Percentiles rank a stretch among this genome's conserved stretches.
Evolutionary conservation across 192 early-diverging fungal genomes (phyloP).

Genomic region (Pecoramyces ruminantium): DNA sequence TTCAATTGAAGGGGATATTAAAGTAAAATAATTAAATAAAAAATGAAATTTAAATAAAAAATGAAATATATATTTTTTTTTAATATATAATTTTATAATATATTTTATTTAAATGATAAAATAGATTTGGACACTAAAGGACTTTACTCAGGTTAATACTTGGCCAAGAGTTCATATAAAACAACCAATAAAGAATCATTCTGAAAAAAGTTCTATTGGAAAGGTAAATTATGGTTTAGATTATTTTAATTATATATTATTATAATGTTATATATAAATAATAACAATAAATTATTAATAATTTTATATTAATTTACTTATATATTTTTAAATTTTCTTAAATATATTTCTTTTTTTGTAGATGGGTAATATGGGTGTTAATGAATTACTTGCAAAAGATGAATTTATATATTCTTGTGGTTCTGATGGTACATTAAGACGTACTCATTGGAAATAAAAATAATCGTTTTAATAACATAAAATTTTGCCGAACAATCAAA

Average conservation of each 20-base stretch:
- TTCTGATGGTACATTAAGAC: not conserved
- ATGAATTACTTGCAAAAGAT: not conserved
- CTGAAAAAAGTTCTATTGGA: not conserved
- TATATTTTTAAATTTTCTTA: no score
- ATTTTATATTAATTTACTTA: no score
- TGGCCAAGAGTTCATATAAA: not conserved
- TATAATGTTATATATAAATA: no score
- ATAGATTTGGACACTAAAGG: not conserved
- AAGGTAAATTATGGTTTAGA: not conserved
- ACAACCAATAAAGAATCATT: not conserved
- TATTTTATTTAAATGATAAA: no score
- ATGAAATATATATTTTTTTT: no score
- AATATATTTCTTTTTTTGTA: not conserved
- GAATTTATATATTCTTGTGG: not conserved
- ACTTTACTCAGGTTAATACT: not conserved
- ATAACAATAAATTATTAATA: no score
- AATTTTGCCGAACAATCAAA: no score
- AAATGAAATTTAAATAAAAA: no score
- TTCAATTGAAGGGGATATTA: constrained; percentile 48
- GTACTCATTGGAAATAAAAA: not conserved
- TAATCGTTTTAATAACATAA: no score
- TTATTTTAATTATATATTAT: no score
- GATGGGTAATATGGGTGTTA: not conserved
- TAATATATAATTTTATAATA: no score
- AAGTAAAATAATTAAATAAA: not conserved